Evolutionary conservation across 192 early-diverging fungal genomes (phyloP), one percentile per base, ranked within the genome.

Genomic region (Coemansia sp.): DNA sequence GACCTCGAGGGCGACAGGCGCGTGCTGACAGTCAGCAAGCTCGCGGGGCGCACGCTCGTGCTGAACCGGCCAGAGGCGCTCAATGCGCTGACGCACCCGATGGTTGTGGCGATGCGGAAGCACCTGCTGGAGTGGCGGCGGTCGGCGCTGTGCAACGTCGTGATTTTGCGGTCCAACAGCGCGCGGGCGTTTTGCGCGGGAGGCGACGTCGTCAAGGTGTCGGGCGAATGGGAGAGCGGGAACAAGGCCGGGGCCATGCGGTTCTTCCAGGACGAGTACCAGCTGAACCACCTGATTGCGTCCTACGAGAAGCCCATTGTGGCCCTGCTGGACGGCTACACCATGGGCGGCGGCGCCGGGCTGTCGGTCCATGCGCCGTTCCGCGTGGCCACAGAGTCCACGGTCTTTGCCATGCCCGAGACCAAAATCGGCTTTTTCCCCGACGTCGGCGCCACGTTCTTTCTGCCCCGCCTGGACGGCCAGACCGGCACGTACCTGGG

Each of bases 321-420:
- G 32, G 80, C 91, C 2, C 66, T 99, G 27, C 83, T 97, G 63
- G 74, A 94, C 60, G 97, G 90, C 10, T 88, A 88, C 51, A 90
- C 88, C 23, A 92, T 99, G 97, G 97, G 97, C 34, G 97, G 94
- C 29, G 97, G 97, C 49, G 91, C 93, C 31, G 97, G 97, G 27
- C 68, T 99, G 14, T 93, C 93, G 23, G 88, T 97, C 19, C 95
- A 97, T 68, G 92, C 88, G 5, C 87, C 94, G 18, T 97, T 99
- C 82, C 81, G 97, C 23, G 88, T 99, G 41, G 97, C 93, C 5
- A 97, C 92, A 27, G 95, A 99, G 75, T 85, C 88, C 15, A 92
- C 97, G 2, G 56, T 95, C 51, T 95, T 97, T 71, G 88, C 95
- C 32, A 99, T 99, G 94, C 95, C 97, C 5, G 97, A 99, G 67